Percentiles rank a stretch among this genome's conserved stretches.
Conservation (phyloP, 768 basidiomycete species). For the Rhodotorula babjevae region DNA sequence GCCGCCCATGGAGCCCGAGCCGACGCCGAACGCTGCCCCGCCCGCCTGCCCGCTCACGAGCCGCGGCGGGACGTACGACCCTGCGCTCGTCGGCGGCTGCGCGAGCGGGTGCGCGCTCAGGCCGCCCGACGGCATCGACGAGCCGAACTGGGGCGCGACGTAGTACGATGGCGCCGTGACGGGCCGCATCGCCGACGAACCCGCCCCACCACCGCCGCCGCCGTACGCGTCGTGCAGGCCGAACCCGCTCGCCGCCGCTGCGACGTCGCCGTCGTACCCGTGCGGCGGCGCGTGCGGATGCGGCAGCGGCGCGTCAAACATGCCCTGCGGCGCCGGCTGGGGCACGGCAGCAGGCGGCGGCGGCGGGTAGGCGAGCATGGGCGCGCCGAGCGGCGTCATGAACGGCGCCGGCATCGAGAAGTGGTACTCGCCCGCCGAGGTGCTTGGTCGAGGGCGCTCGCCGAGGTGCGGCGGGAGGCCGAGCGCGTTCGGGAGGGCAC, state of each 20-base stretch:
- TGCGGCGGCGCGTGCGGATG: no score
- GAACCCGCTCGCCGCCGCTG: neutral
- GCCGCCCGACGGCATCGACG: neutral
- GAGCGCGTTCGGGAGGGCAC: neutral
- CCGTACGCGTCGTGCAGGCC: neutral
- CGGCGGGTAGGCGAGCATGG: neutral
- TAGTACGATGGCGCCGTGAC: slow-evolving; percentile 29
- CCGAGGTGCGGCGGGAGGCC: neutral
- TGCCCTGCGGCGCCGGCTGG: neutral
- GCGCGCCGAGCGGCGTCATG: slow-evolving; percentile 7
- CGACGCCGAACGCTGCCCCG: neutral
- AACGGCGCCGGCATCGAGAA: slow-evolving; percentile 24
- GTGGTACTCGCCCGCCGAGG: slow-evolving; percentile 35
- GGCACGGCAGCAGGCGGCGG: no score
- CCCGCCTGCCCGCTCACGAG: neutral
- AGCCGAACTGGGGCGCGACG: slow-evolving; percentile 17
- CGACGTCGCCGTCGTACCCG: no score
- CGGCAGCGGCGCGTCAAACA: neutral
- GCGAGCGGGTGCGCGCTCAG: neutral
- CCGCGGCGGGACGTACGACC: neutral
- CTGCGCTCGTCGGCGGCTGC: neutral
- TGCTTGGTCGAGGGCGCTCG: slow-evolving; percentile 32
- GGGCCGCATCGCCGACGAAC: slow-evolving; percentile 2
- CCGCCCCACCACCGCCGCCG: neutral
- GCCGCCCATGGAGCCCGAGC: neutral